phyloP scores from a whole-genome alignment of 768 basidiomycete species.

The Boletus tylopilopsis region DNA sequence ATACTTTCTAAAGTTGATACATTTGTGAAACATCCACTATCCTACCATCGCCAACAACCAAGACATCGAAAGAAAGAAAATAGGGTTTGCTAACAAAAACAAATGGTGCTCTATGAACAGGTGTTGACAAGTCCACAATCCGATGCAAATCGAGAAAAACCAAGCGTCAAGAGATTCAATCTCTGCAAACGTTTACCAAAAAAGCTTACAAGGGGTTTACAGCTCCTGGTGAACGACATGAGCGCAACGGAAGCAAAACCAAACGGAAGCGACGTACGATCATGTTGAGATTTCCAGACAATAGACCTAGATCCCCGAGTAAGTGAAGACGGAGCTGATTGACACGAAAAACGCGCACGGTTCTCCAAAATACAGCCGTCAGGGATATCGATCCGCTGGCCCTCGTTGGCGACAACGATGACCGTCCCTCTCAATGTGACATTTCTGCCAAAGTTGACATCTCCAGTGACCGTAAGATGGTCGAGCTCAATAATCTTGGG shows the following conservation, averaged over 20 bases:
- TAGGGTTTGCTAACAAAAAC: not conserved
- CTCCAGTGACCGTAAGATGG: conserved; percentile 70
- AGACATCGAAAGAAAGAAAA: not conserved
- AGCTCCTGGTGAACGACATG: conserved; percentile 25
- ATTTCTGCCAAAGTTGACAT: conserved; percentile 64
- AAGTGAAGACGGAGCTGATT: conserved; percentile 8
- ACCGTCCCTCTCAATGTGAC: conserved; percentile 64
- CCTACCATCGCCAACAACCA: conserved; percentile 3
- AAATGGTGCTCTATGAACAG: conserved; percentile 20
- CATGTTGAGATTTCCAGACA: conserved; percentile 75
- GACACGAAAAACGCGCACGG: conserved; percentile 35
- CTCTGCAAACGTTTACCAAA: not conserved
- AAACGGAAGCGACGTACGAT: conserved; percentile 41
- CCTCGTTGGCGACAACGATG: conserved; percentile 76
- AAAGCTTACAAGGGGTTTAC: conserved; percentile 11
- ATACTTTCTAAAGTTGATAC: no score
- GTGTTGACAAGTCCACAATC: conserved; percentile 16
- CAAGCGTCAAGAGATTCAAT: conserved; percentile 6
- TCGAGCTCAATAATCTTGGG: conserved; percentile 71
- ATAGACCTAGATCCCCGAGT: conserved; percentile 40
- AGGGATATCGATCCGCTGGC: conserved; percentile 69
- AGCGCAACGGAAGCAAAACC: not conserved
- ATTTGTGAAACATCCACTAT: not conserved
- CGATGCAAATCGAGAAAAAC: conserved; percentile 13
- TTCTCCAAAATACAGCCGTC: conserved; percentile 73